phyloP scores from a whole-genome alignment of 192 early-diverging fungal genomes.

The Rhizophagus sp. region DNA sequence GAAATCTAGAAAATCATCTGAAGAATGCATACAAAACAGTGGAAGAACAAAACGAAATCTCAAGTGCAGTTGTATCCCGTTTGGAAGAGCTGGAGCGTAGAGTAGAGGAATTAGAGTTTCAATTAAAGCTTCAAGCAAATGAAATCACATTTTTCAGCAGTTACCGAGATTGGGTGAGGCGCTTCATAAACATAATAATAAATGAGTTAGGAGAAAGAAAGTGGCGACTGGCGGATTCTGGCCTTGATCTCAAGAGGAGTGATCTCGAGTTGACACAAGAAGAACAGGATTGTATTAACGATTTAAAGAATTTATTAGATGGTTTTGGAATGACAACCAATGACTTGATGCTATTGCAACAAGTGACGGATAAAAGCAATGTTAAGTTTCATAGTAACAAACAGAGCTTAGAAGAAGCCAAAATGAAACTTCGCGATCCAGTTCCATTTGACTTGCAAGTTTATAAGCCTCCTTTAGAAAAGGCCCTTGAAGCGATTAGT shows the following conservation, averaged over 20 bases:
- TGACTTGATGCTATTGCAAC: neutral
- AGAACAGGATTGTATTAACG: neutral
- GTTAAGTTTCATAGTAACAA: neutral
- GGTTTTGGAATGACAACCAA: neutral
- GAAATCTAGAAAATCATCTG: neutral
- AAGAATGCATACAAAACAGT: neutral
- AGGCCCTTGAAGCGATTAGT: neutral
- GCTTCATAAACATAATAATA: too few species aligned
- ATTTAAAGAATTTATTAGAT: neutral
- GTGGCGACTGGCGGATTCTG: neutral
- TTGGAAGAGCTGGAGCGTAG: too few species aligned
- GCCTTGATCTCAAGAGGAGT: neutral
- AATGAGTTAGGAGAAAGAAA: neutral
- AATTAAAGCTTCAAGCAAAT: too few species aligned
- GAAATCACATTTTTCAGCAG: too few species aligned
- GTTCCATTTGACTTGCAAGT: neutral
- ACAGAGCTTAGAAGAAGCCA: neutral
- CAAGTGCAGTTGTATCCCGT: too few species aligned
- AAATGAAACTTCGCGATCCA: neutral
- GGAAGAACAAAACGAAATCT: too few species aligned
- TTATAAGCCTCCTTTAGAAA: neutral
- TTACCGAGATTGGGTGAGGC: too few species aligned
- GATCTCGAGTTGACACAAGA: neutral
- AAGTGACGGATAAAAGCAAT: neutral
- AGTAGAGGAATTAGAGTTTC: too few species aligned